Evolutionary conservation across 768 basidiomycete species (phyloP).

Genomic region (Mycena metata): DNA sequence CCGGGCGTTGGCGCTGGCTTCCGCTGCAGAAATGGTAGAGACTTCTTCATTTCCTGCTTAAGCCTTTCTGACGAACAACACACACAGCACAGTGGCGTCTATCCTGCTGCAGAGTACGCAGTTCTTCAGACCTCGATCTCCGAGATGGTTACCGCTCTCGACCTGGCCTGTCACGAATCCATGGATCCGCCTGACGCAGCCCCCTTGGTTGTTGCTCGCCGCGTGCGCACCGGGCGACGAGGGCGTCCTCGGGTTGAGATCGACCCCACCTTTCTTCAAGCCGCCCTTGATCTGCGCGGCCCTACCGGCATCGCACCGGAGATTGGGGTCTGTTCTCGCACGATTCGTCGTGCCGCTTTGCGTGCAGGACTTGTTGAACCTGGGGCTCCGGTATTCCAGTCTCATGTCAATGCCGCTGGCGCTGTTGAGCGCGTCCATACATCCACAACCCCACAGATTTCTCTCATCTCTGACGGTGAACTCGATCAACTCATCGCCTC

Average conservation of each 20-base stretch:
- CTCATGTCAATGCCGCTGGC: neutral
- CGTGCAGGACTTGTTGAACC: slow-evolving; percentile 36
- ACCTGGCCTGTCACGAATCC: slow-evolving; percentile 8
- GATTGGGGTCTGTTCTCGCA: slow-evolving; percentile 19
- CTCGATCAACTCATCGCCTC: slow-evolving; percentile 22
- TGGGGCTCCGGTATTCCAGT: slow-evolving; percentile 22
- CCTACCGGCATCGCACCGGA: neutral
- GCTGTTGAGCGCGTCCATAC: neutral
- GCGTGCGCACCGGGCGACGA: slow-evolving; percentile 2
- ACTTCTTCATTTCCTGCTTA: neutral
- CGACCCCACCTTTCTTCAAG: neutral
- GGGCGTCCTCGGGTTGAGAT: slow-evolving; percentile 11
- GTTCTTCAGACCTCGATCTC: slow-evolving; percentile 2
- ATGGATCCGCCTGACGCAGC: slow-evolving; percentile 4
- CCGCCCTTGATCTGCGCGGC: slow-evolving; percentile 2
- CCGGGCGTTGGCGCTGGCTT: neutral
- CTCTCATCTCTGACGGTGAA: slow-evolving; percentile 30
- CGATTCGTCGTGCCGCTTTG: slow-evolving; percentile 36
- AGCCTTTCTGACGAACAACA: neutral
- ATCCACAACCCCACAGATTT: slow-evolving; percentile 10
- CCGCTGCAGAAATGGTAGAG: neutral
- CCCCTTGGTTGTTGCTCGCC: slow-evolving; percentile 1
- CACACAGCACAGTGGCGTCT: neutral
- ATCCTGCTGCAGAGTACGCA: neutral
- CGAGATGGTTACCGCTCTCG: slow-evolving; percentile 1